Base-by-base conservation (phyloP, 768 basidiomycete species). In the Kwoniella mangroviensis region DNA sequence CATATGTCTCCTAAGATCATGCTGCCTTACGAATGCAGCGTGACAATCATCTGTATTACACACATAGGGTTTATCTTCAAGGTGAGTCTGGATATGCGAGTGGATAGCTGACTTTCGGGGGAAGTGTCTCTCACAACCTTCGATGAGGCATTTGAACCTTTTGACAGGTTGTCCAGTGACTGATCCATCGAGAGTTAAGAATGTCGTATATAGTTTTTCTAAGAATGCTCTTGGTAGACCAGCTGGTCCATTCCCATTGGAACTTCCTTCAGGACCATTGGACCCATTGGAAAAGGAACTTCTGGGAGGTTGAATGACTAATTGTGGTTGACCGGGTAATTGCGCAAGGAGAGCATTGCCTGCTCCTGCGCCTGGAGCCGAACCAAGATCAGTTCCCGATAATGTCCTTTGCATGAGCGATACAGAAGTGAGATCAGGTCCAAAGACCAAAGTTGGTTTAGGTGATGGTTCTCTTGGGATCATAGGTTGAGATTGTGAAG, bases 61-160 rank as follows among this genome's bases (percentile, higher is more conserved):
- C 1, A 81, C 73, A 70, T 79, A 85, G 13, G 84, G 85, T 78
- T 85, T 85, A 78, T 85, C 84, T 69, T 84, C 84, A 17, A 86
- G 74, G 70, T 86, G 85, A 43, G 84, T 85, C 70, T 86, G 84
- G 62, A 85, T 84, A 73, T 86, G 85, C 49, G 76, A 79, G 67
- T 83, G 79, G 53, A 85, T 84, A 15, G 85, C 85, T 59, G 80
- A 82, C 76, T 77, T 83, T 21, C 82, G 61, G 1, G 80, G 80
- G 68, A 80, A 81, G 63, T 68, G 65, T 53, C 79, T 68, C 40
- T 75, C 78, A 52, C 82, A 83, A n/a, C 76, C 78, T 41, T 83
- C 82, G 40, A 83, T 80, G 34, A 80, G 70, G 64, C 80, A 83
- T 28, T 73, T 75, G 68, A 79, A 83, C 49, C 81, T 68, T 65